Base-by-base conservation (phyloP, 371 early-diverging fungal species). In the Mortierella sp. region DNA sequence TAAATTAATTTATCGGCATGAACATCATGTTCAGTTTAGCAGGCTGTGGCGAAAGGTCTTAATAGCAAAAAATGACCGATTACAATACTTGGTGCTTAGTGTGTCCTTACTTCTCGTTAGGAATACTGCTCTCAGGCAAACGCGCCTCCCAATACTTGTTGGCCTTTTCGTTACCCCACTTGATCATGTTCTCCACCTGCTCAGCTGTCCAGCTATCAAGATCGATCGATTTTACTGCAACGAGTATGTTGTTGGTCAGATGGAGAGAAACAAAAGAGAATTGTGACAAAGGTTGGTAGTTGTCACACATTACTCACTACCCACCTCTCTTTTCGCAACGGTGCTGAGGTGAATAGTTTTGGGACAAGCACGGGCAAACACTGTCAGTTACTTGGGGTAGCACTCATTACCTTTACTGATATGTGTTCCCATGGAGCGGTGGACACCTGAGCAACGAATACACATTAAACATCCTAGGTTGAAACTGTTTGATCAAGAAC, bases 201-300 rank as follows among this genome's bases (percentile, higher is more conserved):
- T 95, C 96, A 24, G 91, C 92, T n/a, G 96, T 94, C 96, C 97
- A 97, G 34, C 94, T 92, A 87, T 97, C 97, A 84, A 97, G 87
- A 83, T 96, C 96, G 34, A 96, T 94, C 21, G 95, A 95, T 87
- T 96, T 96, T 34, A 97, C 96, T 94, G 83, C 13, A n/a, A 48
- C 11, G 19, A 58, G 1, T 10, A 1, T 3, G 42, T 38, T 38
- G 28, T 11, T 16, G 8, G 38, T 16, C 34, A 68, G 42, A 38
- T 21, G 34, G 3, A 58, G 28, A 58, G 2, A 21, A 3, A 68
- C 38, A 31, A 60, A 60, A 26, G n/a, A 60, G 31, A 45, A 44
- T 4, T 11, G 13, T 54, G 54, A 14, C 6, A 31, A 6, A 31
- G 38, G 19, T 65, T 16, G 19, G 34, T 34, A 8, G 2, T 21